These are phyloP conservation scores for Diaporthe citriasiana DNA, from an alignment of 2,329 filamentous ascomycete species.

Conservation along the genomic window DNA sequence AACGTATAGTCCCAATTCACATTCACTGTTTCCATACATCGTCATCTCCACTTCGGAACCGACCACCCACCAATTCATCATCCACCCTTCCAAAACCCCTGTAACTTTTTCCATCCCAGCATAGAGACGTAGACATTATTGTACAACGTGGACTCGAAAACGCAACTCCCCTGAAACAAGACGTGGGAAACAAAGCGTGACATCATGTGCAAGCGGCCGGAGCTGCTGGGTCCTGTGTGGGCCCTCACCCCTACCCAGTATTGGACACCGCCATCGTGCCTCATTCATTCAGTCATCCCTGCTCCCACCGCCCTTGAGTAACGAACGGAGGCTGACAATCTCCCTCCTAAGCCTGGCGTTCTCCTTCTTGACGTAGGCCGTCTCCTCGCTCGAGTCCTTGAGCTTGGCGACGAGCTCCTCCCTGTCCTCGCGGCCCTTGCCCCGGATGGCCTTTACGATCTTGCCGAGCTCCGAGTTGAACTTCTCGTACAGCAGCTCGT, in stretches of 20 bases:
- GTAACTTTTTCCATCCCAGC: slow-evolving; percentile 1
- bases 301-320: slow-evolving; percentile 60
- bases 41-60: slow-evolving; percentile 10
- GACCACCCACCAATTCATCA: neutral
- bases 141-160: slow-evolving; percentile 14
- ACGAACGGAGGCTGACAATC: slow-evolving; percentile 76
- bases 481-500: slow-evolving; percentile 90
- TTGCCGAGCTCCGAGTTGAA: slow-evolving; percentile 93
- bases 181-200: slow-evolving; percentile 19
- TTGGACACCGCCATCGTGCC: slow-evolving; percentile 12
- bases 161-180: neutral
- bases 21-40: slow-evolving; percentile 22
- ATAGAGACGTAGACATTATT: slow-evolving; percentile 35
- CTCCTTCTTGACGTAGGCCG: slow-evolving; percentile 83
- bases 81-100: neutral
- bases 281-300: slow-evolving; percentile 37
- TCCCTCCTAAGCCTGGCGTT: slow-evolving; percentile 87
- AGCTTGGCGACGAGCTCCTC: slow-evolving; percentile 81
- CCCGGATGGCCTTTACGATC: slow-evolving; percentile 81
- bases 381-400: slow-evolving; percentile 82
- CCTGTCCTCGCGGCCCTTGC: slow-evolving; percentile 81
- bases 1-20: slow-evolving; percentile 32
- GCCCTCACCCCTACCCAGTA: neutral
- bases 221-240: neutral
- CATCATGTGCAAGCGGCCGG: slow-evolving; percentile 14